Evolutionary conservation across 2,329 filamentous ascomycete genomes (phyloP), one percentile per base, ranked within the genome.

Genomic region (Monilinia vaccinii-corymbosi): DNA sequence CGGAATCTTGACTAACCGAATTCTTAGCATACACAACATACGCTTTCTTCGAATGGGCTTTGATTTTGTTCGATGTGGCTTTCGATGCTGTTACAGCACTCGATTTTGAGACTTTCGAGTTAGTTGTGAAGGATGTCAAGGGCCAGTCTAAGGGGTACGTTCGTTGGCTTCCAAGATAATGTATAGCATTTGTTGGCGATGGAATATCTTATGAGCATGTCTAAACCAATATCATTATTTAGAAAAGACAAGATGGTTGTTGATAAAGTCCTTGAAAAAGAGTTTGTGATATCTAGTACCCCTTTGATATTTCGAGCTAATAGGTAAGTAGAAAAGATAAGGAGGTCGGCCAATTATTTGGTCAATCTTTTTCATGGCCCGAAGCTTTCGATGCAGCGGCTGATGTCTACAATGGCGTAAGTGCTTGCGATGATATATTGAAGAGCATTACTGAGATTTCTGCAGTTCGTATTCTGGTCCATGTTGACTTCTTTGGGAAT

Each of bases 111-210:
- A 84, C 87, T 58, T 89, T 97, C 71, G 93, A 97, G 74, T 78
- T 99, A 70, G 81, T 91, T 67, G 81, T 99, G 65, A 90, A 84
- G 78, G 93, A 97, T 77, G 82, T 92, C 67, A 93, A 91, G 78
- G 92, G 91, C 66, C 77, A 87, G 72, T 94, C 89, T 80, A 92
- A 93, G 89, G 92, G 93, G 94, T 99, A 99, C 83, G 94, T 99
- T 78, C 84, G 86, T 78, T 88, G 88, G 88, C 91, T 97, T 82
- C 93, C 93, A 69, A 90, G 85, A 79, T 97, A 92, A 83, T 82
- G 77, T 78, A 79, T 78, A 79, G 73, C 75, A 73, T 67, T 59
- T 63, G 61, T 36, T 59, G 25, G 58, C 58, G 63, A 63, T 56
- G 63, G 63, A 65, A 64, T 58, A 65, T 63, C 25, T 65, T 63